phyloP scores from a whole-genome alignment of 768 basidiomycete genomes.

The Mycena rosella region DNA sequence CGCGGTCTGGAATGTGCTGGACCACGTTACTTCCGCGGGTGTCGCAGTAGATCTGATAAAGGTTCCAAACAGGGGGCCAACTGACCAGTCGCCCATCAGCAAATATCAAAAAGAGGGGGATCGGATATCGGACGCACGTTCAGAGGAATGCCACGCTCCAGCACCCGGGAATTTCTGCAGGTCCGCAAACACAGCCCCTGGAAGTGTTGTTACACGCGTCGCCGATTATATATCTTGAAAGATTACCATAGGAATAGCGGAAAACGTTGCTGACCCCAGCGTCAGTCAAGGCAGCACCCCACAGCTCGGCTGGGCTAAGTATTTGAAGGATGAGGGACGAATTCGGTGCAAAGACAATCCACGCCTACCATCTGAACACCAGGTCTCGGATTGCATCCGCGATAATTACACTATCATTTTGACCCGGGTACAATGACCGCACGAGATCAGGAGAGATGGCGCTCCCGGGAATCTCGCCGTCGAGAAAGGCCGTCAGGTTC shows the following conservation, averaged over 20 bases:
- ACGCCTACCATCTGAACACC: background rate
- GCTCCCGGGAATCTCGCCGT: background rate
- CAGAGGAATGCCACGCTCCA: slow-evolving; percentile 42
- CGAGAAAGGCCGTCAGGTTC: slow-evolving; percentile 29
- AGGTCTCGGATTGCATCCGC: background rate
- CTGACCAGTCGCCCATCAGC: slow-evolving; percentile 5
- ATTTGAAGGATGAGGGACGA: background rate
- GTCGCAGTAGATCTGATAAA: slow-evolving; percentile 41
- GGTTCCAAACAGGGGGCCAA: slow-evolving; percentile 41
- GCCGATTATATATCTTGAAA: no score
- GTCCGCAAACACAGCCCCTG: slow-evolving; percentile 39
- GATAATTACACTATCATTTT: background rate
- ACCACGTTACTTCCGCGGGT: slow-evolving; percentile 37
- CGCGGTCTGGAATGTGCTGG: slow-evolving; percentile 38
- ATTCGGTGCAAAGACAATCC: background rate
- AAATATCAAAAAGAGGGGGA: background rate
- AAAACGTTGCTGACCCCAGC: slow-evolving; percentile 35
- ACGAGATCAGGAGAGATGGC: background rate
- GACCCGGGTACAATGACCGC: background rate
- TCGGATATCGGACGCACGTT: slow-evolving; percentile 27
- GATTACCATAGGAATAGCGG: slow-evolving; percentile 41
- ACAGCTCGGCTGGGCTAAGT: slow-evolving; percentile 35
- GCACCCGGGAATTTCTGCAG: slow-evolving; percentile 40
- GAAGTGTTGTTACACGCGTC: background rate
- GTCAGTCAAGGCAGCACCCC: slow-evolving; percentile 24